Conservation (phyloP, 305 asterid genomes). For the Fraxinus velutina region DNA sequence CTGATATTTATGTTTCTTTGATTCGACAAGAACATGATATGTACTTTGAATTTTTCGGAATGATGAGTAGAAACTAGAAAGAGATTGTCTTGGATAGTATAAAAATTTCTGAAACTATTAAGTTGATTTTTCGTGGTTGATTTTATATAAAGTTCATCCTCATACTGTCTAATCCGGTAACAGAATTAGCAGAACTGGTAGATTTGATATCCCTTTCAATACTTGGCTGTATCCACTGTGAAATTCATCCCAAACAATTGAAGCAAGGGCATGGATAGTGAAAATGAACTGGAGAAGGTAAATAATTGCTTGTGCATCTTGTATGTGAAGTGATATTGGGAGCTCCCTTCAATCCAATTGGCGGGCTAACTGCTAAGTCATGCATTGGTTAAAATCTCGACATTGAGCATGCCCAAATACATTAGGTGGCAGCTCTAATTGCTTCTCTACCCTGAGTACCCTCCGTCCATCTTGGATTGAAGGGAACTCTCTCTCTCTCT, state of each 20-base stretch:
- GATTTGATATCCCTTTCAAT: neutral
- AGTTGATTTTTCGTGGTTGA: neutral
- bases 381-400: neutral
- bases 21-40: neutral
- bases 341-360: neutral
- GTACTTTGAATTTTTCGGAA: neutral
- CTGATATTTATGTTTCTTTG: slow-evolving; percentile 9
- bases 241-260: neutral
- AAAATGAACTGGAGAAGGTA: neutral
- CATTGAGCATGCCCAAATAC: neutral
- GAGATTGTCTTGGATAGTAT: neutral
- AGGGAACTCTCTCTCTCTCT: too few relatives aligned
- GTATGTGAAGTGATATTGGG: neutral
- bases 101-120: neutral
- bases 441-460: neutral
- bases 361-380: neutral
- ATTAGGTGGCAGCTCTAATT: neutral
- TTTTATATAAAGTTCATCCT: neutral
- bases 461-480: neutral
- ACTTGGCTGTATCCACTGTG: neutral
- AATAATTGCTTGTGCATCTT: neutral
- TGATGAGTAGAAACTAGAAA: neutral
- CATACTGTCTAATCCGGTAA: neutral
- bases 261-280: neutral
- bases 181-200: neutral